These are phyloP conservation scores for Candida corydali DNA, from an alignment of 805 yeast species.

Conservation along the genomic window DNA sequence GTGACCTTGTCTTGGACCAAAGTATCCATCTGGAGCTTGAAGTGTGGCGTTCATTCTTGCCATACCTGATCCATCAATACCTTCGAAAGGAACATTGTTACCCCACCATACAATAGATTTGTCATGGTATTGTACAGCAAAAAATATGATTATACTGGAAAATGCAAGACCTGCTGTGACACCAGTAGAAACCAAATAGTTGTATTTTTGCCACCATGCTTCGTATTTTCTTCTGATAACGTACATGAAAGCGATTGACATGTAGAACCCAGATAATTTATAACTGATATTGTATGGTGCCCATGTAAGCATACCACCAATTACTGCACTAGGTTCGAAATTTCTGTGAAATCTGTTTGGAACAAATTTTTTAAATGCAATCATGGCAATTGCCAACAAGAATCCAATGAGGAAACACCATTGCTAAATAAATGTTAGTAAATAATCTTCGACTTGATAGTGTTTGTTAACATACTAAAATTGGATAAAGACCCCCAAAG, in stretches of 20 bases:
- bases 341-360: constrained; percentile 13
- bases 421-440: constrained; percentile 14
- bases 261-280: constrained; percentile 51
- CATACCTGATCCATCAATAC: constrained; percentile 24
- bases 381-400: constrained; percentile 16
- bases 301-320: constrained; percentile 40
- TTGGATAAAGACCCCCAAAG: constrained; percentile 47
- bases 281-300: constrained; percentile 45
- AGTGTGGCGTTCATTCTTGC: constrained; percentile 15
- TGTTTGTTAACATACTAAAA: constrained; percentile 16
- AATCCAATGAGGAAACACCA: constrained; percentile 54
- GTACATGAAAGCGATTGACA: constrained; percentile 49
- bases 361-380: constrained; percentile 15
- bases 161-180: constrained; percentile 56
- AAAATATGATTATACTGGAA: constrained; percentile 52
- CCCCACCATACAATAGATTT: constrained; percentile 60
- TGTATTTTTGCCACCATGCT: constrained; percentile 66
- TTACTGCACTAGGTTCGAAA: constrained; percentile 48
- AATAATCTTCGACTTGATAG: too few relatives aligned
- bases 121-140: constrained; percentile 43
- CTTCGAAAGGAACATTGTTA: constrained; percentile 26
- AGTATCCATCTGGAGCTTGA: constrained; percentile 27
- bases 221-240: constrained; percentile 41
- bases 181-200: constrained; percentile 52
- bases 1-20: constrained; percentile 28